These are phyloP conservation scores for Nissolia schottii DNA, from an alignment of 306 rosid genomes.

Conservation along the genomic window DNA sequence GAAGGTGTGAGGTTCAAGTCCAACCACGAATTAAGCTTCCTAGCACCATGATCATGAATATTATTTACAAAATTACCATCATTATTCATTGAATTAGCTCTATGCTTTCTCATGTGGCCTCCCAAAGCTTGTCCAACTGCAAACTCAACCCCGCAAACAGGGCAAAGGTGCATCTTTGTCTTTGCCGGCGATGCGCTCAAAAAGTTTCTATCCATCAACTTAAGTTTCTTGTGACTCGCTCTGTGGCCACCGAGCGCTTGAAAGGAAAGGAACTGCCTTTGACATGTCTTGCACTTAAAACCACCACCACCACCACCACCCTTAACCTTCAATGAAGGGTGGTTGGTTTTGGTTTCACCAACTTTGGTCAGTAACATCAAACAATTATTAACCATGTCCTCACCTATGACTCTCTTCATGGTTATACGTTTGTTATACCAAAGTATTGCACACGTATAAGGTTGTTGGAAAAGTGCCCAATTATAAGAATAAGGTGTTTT, in stretches of 20 bases:
- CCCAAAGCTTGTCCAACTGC: conserved; percentile 68
- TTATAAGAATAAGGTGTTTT: neutral
- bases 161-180: conserved; percentile 49
- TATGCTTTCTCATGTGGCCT: conserved; percentile 79
- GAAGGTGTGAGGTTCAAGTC: conserved; percentile 48
- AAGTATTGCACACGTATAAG: neutral
- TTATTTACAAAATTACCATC: too few species aligned
- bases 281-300: conserved; percentile 63
- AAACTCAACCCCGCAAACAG: conserved; percentile 59
- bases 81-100: neutral
- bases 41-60: neutral
- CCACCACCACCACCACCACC: conserved; percentile 15
- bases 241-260: conserved; percentile 87
- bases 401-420: conserved; percentile 49
- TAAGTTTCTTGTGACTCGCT: conserved; percentile 63
- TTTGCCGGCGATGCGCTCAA: neutral
- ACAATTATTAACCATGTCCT: conserved; percentile 34
- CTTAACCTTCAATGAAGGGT: neutral
- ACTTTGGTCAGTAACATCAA: conserved; percentile 41
- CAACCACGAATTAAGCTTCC: conserved; percentile 23
- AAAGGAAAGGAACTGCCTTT: conserved; percentile 46
- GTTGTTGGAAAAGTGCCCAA: neutral
- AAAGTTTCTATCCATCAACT: neutral
- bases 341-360: neutral
- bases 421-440: neutral